These are phyloP conservation scores for Aotearoamyces nothofagi DNA, from an alignment of 2,329 filamentous ascomycete genomes.

Conservation along the genomic window DNA sequence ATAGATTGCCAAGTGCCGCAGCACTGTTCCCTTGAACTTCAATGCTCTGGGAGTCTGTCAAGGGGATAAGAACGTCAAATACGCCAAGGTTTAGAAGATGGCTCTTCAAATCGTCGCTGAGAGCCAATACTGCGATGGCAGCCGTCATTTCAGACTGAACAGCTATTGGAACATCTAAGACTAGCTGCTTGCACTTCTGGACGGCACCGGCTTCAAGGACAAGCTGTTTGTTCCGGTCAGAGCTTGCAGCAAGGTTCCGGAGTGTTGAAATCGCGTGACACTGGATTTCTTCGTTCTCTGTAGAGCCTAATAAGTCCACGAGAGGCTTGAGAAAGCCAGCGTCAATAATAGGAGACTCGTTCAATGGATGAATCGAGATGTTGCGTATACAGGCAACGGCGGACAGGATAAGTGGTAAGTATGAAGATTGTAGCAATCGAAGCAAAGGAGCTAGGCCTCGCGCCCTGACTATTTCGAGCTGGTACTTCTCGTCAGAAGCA, in stretches of 20 bases:
- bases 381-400: conserved; percentile 97
- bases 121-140: conserved; percentile 88
- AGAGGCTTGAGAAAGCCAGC: conserved; percentile 89
- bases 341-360: conserved; percentile 97
- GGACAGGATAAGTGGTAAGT: conserved; percentile 87
- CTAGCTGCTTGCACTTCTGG: conserved; percentile 95
- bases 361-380: conserved; percentile 94
- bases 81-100: conserved; percentile 84
- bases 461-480: conserved; percentile 89
- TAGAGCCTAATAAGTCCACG: conserved; percentile 85
- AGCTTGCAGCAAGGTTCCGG: conserved; percentile 88
- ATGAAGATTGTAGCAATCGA: conserved; percentile 83
- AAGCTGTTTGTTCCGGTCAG: conserved; percentile 94
- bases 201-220: conserved; percentile 93
- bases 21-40: conserved; percentile 98
- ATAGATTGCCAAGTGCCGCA: conserved; percentile 86
- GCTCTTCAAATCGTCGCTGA: conserved; percentile 91
- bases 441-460: conserved; percentile 75
- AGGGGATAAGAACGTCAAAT: conserved; percentile 87
- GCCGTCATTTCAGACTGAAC: conserved; percentile 99
- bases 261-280: conserved; percentile 97
- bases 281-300: conserved; percentile 96
- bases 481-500: conserved; percentile 96
- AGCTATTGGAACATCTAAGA: conserved; percentile 80
- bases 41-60: conserved; percentile 90